Evolutionary conservation across 2,329 filamentous ascomycete genomes (phyloP), one percentile per base, ranked within the genome.

Genomic region (Botryotinia narcissicola): DNA sequence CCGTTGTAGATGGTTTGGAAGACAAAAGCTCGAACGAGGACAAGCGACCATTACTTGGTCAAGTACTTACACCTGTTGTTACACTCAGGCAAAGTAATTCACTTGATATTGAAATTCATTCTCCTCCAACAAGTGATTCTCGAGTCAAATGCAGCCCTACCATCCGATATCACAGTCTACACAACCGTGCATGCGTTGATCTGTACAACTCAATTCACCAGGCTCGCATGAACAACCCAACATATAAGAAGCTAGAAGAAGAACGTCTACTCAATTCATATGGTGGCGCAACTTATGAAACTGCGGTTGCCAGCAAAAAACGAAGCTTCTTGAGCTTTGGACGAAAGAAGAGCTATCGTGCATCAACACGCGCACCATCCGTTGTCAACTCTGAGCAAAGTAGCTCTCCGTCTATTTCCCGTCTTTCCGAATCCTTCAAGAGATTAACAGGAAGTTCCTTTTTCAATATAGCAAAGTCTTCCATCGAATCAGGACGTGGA

Each of bases 51-150:
- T 81, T 91, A 32, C 84, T 91, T 61, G 92, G 92, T 9, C 88
- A 98, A 48, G 94, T 97, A 80, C 89, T 99, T 60, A 98, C 95
- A 0, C 96, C 96, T 0, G 86, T 97, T 54, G 95, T 98, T 12
- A 92, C 95, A 77, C 90, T 98, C 75, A 90, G 95, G 75, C 92
- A 95, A 79, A 96, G 95, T 78, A 99, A 94, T 35, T 93, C 93
- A 5, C 89, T 99, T 46, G 96, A 99, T 81, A 93, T 99, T 71
- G 96, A 97, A 77, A 93, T 99, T 76, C 92, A 94, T 68, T 98
- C 95, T 10, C 93, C 93, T 1, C 92, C 95, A 40, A 92, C 92
- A 10, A 81, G 86, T 48, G 89, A 92, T 75, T 94, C 92, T 8
- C 89, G 89, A 78, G 87, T 97, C 73, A 88, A 86, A 74, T 87